Base-by-base conservation (phyloP, 225 moss, liverwort and hornwort genomes). In the Physcomitrium patens region DNA sequence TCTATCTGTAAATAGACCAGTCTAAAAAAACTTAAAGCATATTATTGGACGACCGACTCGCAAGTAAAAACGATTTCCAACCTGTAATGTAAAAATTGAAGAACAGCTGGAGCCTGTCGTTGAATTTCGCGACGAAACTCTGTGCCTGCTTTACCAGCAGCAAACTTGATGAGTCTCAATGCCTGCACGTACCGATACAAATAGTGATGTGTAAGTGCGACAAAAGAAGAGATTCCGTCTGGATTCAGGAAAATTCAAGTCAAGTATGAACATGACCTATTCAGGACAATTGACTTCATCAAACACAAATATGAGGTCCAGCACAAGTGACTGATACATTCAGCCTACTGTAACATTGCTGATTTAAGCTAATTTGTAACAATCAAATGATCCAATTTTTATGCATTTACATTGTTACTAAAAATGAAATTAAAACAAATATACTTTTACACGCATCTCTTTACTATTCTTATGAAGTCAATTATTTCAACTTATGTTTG, bases 61-160 rank as follows among this genome's bases (percentile, higher is more conserved):
- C 42, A 51, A 65, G 59, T 69, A 49, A 44, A 76, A 79, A 71
- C 67, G 71, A 75, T 67, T 58, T 52, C 74, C 69, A 70, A 87
- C 87, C 87, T 88, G 79, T 83, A 86, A 56, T 89, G 89, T 43
- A 83, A 67, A 15, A 86, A 79, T 51, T 78, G 83, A 50, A 79
- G 79, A 79, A 89, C 71, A 72, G 71, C 76, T 46, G 78, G 78
- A 49, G 86, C 86, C 71, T 89, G 86, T 41, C 89, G 81, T 78
- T 86, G 89, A 52, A 89, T 83, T 75, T 89, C 89, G 17, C 89
- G 89, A 52, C 89, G 85, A 57, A 83, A 85, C 56, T 89, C 88
- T 56, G 26, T 12, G 67, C 86, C 89, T 68, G 83, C 83, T 83
- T 86, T 89, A 19, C 89, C 89, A 60, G 81, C 68, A 63, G 86